Evolutionary conservation across 371 early-diverging fungal species (phyloP), one percentile per base, ranked within the genome.

Genomic region (Nematocida sp.): DNA sequence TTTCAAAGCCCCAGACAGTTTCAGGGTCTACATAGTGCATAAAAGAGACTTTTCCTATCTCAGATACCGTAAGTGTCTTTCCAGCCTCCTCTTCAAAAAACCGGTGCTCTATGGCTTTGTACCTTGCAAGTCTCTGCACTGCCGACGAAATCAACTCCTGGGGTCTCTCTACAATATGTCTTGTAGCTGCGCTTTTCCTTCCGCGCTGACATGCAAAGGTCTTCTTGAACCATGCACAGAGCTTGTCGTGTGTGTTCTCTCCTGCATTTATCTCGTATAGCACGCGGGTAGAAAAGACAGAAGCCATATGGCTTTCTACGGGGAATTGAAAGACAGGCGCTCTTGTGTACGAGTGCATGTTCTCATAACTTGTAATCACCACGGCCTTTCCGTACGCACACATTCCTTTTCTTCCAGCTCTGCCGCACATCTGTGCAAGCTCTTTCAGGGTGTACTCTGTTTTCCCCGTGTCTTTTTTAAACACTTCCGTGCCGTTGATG

Each of bases 401-500:
- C 5, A 41, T 41, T 0, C 67, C 67, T 29, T 32, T 67, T 75
- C 99, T 89, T 81, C 99, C 99, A 13, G 99, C 96, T 81, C 99
- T 89, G 64, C 99, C 99, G 67, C 95, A 84, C 91, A 97, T 98
- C 83, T 98, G 98, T 76, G 95, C 86, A 8, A 85, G 58, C 63
- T 85, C 84, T 1, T 57, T 0, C 17, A 66, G 29, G 78, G 56
- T 49, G 82, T 85, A 21, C 63, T 65, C 67, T 38, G 96, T 80
- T 80, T 96, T 94, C 19, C 86, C 86, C 15, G 87, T 84, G 74
- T 95, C 92, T 25, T 88, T 88, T 78, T 93, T 92, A 5, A 92
- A 93, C 88, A 80, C 94, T 91, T 63, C 88, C 87, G 97, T 96
- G 11, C 96, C 96, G 84, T 94, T 95, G 82, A 99, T 94, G 57